These are phyloP conservation scores for Verticillium tricorpus DNA, from an alignment of 2,329 filamentous ascomycete species.

Conservation along the genomic window DNA sequence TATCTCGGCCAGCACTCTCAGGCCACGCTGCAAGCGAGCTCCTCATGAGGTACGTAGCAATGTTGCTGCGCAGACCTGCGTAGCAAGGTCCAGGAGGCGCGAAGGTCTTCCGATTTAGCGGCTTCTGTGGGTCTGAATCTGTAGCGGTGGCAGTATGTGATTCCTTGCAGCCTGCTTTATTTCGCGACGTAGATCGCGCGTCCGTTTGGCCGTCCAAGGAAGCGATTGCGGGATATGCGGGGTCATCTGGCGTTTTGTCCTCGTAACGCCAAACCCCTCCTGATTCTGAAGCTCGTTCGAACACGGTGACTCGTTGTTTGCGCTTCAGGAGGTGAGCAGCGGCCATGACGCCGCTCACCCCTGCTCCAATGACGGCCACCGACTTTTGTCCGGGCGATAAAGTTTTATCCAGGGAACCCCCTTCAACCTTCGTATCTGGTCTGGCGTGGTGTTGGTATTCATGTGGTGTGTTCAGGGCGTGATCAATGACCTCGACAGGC, in stretches of 20 bases:
- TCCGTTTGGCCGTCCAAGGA: neutral
- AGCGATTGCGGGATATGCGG: conserved; percentile 21
- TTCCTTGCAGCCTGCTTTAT: too few relatives aligned
- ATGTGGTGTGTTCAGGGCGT: neutral
- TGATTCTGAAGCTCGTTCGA: neutral
- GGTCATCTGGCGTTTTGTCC: conserved; percentile 20
- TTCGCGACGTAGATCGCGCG: too few relatives aligned
- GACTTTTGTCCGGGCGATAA: neutral
- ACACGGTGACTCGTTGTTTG: neutral
- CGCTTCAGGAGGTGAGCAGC: neutral
- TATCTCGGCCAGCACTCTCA: conserved; percentile 48
- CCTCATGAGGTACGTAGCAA: conserved; percentile 54
- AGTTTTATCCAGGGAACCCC: neutral
- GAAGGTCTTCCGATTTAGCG: conserved; percentile 2
- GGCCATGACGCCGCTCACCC: conserved; percentile 3
- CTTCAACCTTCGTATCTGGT: neutral
- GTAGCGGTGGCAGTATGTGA: neutral
- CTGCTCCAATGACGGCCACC: conserved; percentile 6
- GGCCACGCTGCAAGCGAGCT: conserved; percentile 48
- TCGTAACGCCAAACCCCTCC: conserved; percentile 30
- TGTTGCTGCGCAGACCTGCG: conserved; percentile 64
- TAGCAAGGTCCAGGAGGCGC: conserved; percentile 44
- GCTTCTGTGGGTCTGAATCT: neutral
- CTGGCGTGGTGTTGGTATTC: neutral
- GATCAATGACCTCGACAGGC: neutral